These are phyloP conservation scores for Ustanciosporium gigantosporum DNA, from an alignment of 1,284 basidiomycete species.

Conservation along the genomic window DNA sequence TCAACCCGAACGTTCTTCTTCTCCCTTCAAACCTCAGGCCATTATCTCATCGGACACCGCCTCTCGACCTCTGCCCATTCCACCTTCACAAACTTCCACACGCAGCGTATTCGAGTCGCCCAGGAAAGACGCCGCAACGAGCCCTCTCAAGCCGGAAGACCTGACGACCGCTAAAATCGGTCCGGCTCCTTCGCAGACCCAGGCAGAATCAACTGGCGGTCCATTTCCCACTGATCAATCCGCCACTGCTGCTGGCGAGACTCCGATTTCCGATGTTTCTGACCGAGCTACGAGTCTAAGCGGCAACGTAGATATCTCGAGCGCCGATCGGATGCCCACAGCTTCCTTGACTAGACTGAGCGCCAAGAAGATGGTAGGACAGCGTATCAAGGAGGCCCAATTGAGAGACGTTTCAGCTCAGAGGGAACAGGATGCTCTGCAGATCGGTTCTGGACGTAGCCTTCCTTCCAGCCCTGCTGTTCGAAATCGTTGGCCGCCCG, in stretches of 20 bases:
- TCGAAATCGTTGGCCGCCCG: conserved; percentile 35
- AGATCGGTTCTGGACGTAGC: conserved; percentile 18
- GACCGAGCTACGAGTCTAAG: too few species aligned
- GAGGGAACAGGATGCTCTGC: conserved; percentile 24
- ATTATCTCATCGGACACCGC: background rate
- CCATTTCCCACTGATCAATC: too few species aligned
- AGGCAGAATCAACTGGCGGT: too few species aligned
- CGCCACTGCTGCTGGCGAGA: too few species aligned
- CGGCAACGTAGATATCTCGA: background rate
- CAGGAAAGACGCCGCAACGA: conserved; percentile 39
- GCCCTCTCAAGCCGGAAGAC: conserved; percentile 39
- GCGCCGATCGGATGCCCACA: conserved; percentile 14
- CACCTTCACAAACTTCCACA: conserved; percentile 9
- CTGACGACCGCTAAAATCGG: conserved; percentile 1
- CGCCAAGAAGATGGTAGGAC: conserved; percentile 50
- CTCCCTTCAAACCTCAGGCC: conserved; percentile 12
- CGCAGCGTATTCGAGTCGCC: conserved; percentile 9
- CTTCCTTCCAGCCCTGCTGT: conserved; percentile 28
- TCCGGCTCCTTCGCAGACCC: too few species aligned
- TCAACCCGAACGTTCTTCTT: conserved; percentile 16
- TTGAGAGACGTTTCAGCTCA: conserved; percentile 30
- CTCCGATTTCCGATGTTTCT: too few species aligned
- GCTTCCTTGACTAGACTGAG: conserved; percentile 46
- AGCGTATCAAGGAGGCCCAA: conserved; percentile 52
- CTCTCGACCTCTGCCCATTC: conserved; percentile 21